Conservation (phyloP, 768 basidiomycete genomes). For the Termitomyces titanicus region DNA sequence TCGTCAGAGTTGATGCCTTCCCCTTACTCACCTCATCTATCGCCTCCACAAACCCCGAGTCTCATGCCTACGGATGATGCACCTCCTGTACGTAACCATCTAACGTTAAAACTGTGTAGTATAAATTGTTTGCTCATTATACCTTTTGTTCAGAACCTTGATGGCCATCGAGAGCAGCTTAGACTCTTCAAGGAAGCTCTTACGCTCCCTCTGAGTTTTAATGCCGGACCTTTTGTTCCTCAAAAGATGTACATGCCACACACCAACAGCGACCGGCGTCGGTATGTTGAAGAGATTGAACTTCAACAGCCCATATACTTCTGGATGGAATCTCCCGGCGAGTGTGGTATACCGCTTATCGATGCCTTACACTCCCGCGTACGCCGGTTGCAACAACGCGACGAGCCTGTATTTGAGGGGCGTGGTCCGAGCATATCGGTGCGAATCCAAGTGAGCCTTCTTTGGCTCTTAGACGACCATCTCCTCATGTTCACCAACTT, state of each 20-base stretch:
- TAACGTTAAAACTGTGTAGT: background rate
- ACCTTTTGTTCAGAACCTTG: slow-evolving; percentile 21
- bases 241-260: slow-evolving; percentile 74
- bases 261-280: slow-evolving; percentile 70
- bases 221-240: slow-evolving; percentile 53
- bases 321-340: slow-evolving; percentile 44
- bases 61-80: background rate
- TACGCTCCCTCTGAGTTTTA: slow-evolving; percentile 29
- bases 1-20: slow-evolving; percentile 10
- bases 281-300: slow-evolving; percentile 70
- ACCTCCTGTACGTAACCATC: background rate
- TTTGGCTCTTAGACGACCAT: slow-evolving; percentile 1
- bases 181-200: slow-evolving; percentile 41
- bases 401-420: slow-evolving; percentile 64
- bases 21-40: slow-evolving; percentile 9
- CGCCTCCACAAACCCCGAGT: slow-evolving; percentile 9
- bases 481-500: slow-evolving; percentile 3
- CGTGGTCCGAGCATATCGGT: slow-evolving; percentile 81
- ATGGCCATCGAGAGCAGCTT: slow-evolving; percentile 42
- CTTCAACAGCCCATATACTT: slow-evolving; percentile 68
- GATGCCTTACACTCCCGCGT: slow-evolving; percentile 65
- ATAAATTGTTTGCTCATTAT: background rate
- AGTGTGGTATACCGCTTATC: slow-evolving; percentile 57
- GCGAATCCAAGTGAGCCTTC: slow-evolving; percentile 57
- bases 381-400: slow-evolving; percentile 50